Conservation (phyloP, 768 basidiomycete genomes). For the Hemileccinum rubropunctum region DNA sequence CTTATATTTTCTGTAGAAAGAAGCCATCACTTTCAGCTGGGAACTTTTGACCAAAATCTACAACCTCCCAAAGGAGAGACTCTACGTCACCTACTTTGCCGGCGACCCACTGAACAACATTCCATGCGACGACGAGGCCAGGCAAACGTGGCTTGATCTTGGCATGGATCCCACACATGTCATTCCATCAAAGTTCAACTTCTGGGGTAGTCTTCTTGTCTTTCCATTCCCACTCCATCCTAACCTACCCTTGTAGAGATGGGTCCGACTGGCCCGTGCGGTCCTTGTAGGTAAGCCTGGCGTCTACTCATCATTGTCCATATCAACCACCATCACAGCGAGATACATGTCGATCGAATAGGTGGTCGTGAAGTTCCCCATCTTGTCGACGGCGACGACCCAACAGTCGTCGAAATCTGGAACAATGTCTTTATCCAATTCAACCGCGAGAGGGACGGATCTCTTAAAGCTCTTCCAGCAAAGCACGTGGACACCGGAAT, state of each 20-base stretch:
- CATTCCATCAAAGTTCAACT: slow-evolving; percentile 95
- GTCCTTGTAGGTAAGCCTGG: slow-evolving; percentile 76
- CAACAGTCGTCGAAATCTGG: slow-evolving; percentile 97
- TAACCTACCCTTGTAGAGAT: slow-evolving; percentile 63
- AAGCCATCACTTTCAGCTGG: slow-evolving; percentile 93
- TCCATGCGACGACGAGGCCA: slow-evolving; percentile 86
- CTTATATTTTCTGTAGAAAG: slow-evolving; percentile 56
- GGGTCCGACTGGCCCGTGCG: slow-evolving; percentile 97
- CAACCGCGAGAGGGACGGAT: slow-evolving; percentile 90
- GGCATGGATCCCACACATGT: slow-evolving; percentile 90
- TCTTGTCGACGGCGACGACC: slow-evolving; percentile 95
- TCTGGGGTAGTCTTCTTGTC: slow-evolving; percentile 77
- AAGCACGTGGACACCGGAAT: slow-evolving; percentile 99
- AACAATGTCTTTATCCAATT: slow-evolving; percentile 99
- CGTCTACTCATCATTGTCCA: not conserved
- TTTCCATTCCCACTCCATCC: not conserved
- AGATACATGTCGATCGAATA: slow-evolving; percentile 96
- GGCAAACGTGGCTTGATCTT: slow-evolving; percentile 81
- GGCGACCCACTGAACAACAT: slow-evolving; percentile 85
- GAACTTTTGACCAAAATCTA: slow-evolving; percentile 89
- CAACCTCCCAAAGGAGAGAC: slow-evolving; percentile 80
- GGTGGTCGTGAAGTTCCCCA: slow-evolving; percentile 94
- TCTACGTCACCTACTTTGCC: slow-evolving; percentile 98
- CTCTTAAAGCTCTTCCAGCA: slow-evolving; percentile 75
- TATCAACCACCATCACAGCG: slow-evolving; percentile 44